Percentiles rank a stretch among this genome's conserved stretches.
phyloP scores from a whole-genome alignment of 148 eudicot genomes.

The Camellia japonica region DNA sequence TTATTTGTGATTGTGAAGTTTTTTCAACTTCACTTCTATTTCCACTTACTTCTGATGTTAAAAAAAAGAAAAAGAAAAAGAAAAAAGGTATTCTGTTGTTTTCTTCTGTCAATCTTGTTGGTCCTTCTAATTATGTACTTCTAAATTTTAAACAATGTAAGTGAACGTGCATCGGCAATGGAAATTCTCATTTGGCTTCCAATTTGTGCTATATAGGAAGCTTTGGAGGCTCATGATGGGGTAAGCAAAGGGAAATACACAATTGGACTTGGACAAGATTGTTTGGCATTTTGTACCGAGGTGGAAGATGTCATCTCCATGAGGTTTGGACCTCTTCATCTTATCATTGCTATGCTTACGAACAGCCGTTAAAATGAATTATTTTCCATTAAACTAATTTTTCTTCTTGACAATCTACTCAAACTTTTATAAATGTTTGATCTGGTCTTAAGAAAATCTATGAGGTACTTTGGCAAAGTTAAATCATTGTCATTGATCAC shows the following conservation, averaged over 20 bases:
- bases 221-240: slow-evolving; percentile 91
- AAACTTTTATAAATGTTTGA: neutral
- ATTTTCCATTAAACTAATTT: neutral
- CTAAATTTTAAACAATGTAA: neutral
- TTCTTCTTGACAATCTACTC: neutral
- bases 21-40: neutral
- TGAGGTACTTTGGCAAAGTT: neutral
- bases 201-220: slow-evolving; percentile 47
- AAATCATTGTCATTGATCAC: neutral
- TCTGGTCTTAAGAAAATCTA: neutral
- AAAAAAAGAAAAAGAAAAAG: neutral
- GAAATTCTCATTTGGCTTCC: neutral
- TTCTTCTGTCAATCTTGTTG: neutral
- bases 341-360: neutral
- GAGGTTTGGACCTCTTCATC: slow-evolving; percentile 47
- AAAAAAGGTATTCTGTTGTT: neutral
- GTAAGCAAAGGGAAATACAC: slow-evolving; percentile 97
- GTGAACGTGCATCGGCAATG: neutral
- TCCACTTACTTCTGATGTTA: neutral
- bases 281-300: slow-evolving; percentile 95
- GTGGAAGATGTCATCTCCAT: slow-evolving; percentile 99
- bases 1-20: neutral
- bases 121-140: neutral
- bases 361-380: neutral
- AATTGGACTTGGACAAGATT: slow-evolving; percentile 98